Conservation (phyloP, 129 eudicot species). For the Lonicera japonica region DNA sequence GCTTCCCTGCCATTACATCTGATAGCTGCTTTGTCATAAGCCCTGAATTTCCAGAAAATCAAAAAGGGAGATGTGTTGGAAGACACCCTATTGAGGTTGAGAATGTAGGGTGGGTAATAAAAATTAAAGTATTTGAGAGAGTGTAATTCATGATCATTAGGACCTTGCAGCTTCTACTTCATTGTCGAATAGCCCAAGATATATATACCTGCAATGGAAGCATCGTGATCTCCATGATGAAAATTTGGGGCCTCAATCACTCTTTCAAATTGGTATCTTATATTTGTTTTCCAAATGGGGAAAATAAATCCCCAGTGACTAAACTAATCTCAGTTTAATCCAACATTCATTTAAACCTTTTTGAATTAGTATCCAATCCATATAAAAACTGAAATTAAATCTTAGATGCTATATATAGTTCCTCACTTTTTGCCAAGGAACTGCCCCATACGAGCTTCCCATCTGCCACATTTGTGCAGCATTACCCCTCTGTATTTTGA, state of each 20-base stretch:
- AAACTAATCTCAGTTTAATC: not conserved
- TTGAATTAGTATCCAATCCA: not conserved
- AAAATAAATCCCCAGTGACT: not conserved
- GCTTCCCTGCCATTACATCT: constrained; percentile 70
- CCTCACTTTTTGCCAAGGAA: constrained; percentile 76
- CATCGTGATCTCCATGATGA: constrained; percentile 40
- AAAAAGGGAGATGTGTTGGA: constrained; percentile 33
- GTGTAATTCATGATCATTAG: constrained; percentile 38
- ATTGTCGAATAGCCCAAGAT: constrained; percentile 79
- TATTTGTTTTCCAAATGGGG: constrained; percentile 10
- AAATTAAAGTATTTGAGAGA: constrained; percentile 16
- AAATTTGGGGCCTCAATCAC: constrained; percentile 21
- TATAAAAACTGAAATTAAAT: constrained; percentile 3
- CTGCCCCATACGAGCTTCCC: constrained; percentile 94
- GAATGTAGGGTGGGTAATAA: constrained; percentile 19
- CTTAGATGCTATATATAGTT: not conserved
- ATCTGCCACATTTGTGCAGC: constrained; percentile 74
- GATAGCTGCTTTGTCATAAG: constrained; percentile 70
- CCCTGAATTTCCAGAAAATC: constrained; percentile 39
- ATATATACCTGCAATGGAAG: constrained; percentile 61
- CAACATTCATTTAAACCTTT: not conserved
- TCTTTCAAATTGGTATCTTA: constrained; percentile 14
- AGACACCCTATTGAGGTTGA: constrained; percentile 26
- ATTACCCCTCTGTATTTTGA: constrained; percentile 79
- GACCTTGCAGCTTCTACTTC: constrained; percentile 88